Evolutionary conservation across 768 basidiomycete genomes (phyloP), one percentile per base, ranked within the genome.

Genomic region (Mycena pura): DNA sequence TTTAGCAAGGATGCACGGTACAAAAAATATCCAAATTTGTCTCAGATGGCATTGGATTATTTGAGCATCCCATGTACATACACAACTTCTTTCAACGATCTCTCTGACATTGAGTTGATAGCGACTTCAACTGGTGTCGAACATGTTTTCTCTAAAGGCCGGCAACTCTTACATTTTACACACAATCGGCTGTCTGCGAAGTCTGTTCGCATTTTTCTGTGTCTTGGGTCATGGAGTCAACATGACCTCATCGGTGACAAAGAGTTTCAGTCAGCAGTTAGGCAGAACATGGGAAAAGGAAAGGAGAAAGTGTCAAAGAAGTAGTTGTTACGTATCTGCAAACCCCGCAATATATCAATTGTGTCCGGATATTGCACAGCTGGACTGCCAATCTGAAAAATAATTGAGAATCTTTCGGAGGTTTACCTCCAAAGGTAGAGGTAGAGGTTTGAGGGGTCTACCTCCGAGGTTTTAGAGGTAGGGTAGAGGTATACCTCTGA

Each of bases 61-160:
- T 48, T 66, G 11, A 64, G 62, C 32, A 38, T 62, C 10, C 65
- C 65, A n/a, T 54, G 65, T 64, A 13, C 15, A 55, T 64, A 2
- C 29, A 7, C 32, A 47, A 52, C 15, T 45, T 10, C 8, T 46
- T 15, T 49, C 8, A 31, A n/a, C 5, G 1, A 32, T 27, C 36
- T 17, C n/a, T 32, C 39, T 29, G 5, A 60, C 40, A 8, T 21
- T 29, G 25, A 14, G 15, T n/a, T 29, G 11, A 24, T 49, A 66
- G 62, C 68, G 13, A 70, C 60, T 2, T 70, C 67, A 22, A 68
- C 67, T 34, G 64, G 57, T 38, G 60, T 69, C 19, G 64, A 65
- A 32, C 55, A 48, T 3, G 51, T 68, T 6, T 69, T 69, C 38
- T 68, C 64, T 5, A 60, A 65, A 32, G 68, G 68, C 6, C 38